These are phyloP conservation scores for Scheffersomyces titani DNA, from an alignment of 1,139 yeast genomes.

Conservation along the genomic window DNA sequence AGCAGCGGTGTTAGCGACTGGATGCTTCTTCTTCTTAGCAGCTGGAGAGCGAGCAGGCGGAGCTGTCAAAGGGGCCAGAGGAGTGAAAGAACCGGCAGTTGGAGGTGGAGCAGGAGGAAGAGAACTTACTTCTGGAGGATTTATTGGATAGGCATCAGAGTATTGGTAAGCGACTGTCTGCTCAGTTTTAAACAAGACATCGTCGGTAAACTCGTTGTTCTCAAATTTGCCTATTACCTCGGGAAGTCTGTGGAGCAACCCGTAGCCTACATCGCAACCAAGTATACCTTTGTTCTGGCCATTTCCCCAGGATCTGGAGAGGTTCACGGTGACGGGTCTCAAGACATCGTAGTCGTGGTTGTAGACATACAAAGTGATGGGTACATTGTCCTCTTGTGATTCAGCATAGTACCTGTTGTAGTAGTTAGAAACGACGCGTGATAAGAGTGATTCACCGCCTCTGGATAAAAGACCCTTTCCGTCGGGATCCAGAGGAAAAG, in stretches of 20 bases:
- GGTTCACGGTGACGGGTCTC: conserved; percentile 78
- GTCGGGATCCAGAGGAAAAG: conserved; percentile 42
- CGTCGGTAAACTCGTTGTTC: conserved; percentile 31
- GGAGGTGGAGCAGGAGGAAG: conserved; percentile 20
- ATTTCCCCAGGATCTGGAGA: conserved; percentile 42
- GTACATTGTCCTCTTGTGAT: conserved; percentile 35
- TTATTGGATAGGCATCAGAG: not conserved
- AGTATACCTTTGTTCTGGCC: conserved; percentile 71
- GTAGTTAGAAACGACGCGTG: conserved; percentile 62
- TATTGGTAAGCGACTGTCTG: conserved; percentile 15
- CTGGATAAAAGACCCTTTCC: conserved; percentile 68
- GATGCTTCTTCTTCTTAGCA: conserved; percentile 34
- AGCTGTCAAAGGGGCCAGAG: conserved; percentile 12
- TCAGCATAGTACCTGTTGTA: conserved; percentile 50
- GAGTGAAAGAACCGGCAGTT: conserved; percentile 7
- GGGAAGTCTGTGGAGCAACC: conserved; percentile 82
- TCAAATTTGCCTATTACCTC: conserved; percentile 58
- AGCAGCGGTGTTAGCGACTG: conserved; percentile 20
- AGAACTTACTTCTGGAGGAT: conserved; percentile 4
- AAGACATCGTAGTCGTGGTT: conserved; percentile 84
- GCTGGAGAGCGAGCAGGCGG: conserved; percentile 24
- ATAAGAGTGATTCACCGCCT: conserved; percentile 84
- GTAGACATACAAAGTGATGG: conserved; percentile 71
- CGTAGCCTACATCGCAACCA: conserved; percentile 96
- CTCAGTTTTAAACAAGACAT: conserved; percentile 37